Base-by-base conservation (phyloP, 2,329 filamentous ascomycete genomes). In the Exophiala xenobiotica region DNA sequence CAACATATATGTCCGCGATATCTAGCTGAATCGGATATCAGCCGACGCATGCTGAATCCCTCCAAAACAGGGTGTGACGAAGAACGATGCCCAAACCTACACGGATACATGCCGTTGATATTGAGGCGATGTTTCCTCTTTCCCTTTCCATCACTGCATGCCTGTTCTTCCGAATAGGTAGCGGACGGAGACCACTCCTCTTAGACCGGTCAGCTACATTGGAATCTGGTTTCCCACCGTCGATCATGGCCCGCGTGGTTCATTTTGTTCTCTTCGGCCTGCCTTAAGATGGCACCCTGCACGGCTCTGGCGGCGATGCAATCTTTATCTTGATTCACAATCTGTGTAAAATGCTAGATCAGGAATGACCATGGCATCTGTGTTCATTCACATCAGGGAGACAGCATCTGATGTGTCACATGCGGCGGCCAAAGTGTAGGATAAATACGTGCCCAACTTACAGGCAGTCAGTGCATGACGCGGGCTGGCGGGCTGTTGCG, bases 401-500 rank as follows among this genome's bases (percentile, higher is more conserved):
- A 26, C 39, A 39, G 19, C 33, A 23, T 46, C 31, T 46, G 46
- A 46, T 48, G 46, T 38, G 46, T 54, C 51, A 54, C 51, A 54
- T 54, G 46, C 46, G 43, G 37, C 18, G 16, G 3, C 33, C 24
- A 31, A 39, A 41, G 24, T 26, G 31, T 6, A 2, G 31, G 11
- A 4, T 45, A n/a, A 14, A 31, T 20, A 18, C 6, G 26, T 42
- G 46, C 42, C 33, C 37, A 50, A 46, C 42, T 22, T 20, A 22
- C 23, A 35, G 31, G 7, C 26, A 44, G n/a, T n/a, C n/a, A 24
- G 24, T 6, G 19, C 44, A 44, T 51, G 42, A 45, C 42, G 49
- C 23, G 35, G 18, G 43, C 33, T 41, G 29, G 38, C 44, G 26
- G 41, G 27, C 18, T 29, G 24, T 11, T 29, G 16, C 22, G 45